Evolutionary conservation across 176 grass and related monocot species (phyloP), one percentile per base, ranked within the genome.

Genomic region (Leersia perrieri): DNA sequence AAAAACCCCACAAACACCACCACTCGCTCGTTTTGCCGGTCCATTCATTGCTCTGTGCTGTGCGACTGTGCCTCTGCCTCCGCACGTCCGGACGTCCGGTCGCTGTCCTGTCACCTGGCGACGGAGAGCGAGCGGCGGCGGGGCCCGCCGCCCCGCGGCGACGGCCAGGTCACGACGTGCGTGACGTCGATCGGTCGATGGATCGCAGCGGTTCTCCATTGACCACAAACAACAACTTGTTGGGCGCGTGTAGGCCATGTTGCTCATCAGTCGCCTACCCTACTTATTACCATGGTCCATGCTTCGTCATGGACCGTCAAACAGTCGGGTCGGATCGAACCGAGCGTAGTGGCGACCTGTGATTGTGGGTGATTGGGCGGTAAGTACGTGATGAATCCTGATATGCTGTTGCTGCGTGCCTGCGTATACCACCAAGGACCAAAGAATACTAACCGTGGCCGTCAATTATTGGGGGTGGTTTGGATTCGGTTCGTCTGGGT

Each of bases 21-120:
- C 12, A 44, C 11, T 12, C 14, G 42, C 42, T 15, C 42, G 14
- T 10, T 16, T 45, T 45, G 13, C 42, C 16, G 49, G 49, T 2
- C 5, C 49, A 22, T 53, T 1, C 6, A 20, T 16, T n/a, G 49
- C 16, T 49, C 45, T 8, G 49, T n/a, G 49, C 16, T 49, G 15
- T 8, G 12, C 41, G 12, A 1, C 36, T 39, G 4, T 7, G 36
- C 39, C 39, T 41, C 39, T 16, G 42, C 49, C 26, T 66, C 15
- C 45, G 30, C 15, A 60, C 35, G 79, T 61, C 35, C 25, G 69
- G 70, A 60, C 35, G 79, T 61, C 35, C 25, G 69, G 70, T 74
- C 60, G 70, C 30, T 65, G 40, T 64, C 80, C 58, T 2, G 35
- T 35, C 69, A 15, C 67, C 35, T 71, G 66, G 26, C 66, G 26